A percentile compares a stretch with the other conserved stretches of the same genome.
Conservation (phyloP, 768 basidiomycete genomes). For the Pisolithus marmoratus region DNA sequence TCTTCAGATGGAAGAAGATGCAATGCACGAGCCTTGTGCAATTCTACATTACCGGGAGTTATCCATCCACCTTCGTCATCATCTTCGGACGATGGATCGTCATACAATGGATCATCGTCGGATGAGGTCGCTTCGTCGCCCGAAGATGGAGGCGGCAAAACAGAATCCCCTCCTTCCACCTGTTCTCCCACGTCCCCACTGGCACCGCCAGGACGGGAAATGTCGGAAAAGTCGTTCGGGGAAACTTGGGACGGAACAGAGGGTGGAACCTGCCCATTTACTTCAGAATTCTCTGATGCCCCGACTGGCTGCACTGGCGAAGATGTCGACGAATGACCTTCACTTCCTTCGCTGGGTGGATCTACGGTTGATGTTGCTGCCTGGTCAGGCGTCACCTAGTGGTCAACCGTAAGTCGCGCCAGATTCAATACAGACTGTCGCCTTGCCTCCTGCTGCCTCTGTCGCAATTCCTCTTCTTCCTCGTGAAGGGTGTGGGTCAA, state of each 20-base stretch:
- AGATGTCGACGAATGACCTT: neutral
- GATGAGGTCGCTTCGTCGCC: neutral
- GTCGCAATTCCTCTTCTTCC: conserved; percentile 31
- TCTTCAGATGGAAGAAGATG: conserved; percentile 66
- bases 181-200: conserved; percentile 40
- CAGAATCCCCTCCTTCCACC: conserved; percentile 19
- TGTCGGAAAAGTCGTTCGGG: neutral
- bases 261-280: neutral
- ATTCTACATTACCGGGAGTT: conserved; percentile 77
- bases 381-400: conserved; percentile 6
- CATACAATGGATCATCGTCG: conserved; percentile 42
- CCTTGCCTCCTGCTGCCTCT: neutral
- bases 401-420: neutral
- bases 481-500: conserved; percentile 76
- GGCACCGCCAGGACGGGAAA: too few relatives aligned
- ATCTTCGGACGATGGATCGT: conserved; percentile 72
- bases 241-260: conserved; percentile 4
- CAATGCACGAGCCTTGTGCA: conserved; percentile 85
- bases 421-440: neutral
- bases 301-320: neutral
- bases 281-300: conserved; percentile 1
- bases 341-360: conserved; percentile 1
- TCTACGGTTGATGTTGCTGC: conserved; percentile 1
- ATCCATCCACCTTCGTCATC: conserved; percentile 97
- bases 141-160: conserved; percentile 1